phyloP scores from a whole-genome alignment of 176 grass and related monocot genomes.

The Aegilops bicornis region DNA sequence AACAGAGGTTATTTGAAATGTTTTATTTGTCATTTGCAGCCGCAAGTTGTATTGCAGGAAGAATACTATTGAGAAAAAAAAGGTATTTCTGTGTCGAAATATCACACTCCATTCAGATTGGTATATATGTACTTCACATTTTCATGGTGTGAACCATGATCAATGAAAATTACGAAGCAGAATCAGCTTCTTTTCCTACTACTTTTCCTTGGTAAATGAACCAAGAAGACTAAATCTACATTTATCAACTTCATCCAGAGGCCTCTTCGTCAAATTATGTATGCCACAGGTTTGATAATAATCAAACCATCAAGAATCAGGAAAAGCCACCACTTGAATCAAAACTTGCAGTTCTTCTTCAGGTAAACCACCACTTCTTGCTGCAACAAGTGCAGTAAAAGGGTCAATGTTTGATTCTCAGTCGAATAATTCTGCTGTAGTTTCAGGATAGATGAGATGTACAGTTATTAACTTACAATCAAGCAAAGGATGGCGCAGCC shows the following conservation, averaged over 20 bases:
- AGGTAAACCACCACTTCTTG: constrained; percentile 88
- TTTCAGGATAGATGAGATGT: constrained; percentile 1
- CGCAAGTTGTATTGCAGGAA: background rate
- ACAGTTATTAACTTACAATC: constrained; percentile 65
- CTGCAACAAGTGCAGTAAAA: constrained; percentile 50
- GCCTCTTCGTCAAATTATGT: background rate
- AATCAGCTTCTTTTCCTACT: background rate
- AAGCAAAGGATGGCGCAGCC: constrained; percentile 84
- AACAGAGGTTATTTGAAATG: background rate
- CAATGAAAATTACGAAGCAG: constrained; percentile 10
- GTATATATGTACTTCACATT: constrained; percentile 39
- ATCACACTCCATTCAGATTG: constrained; percentile 1
- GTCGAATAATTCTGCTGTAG: background rate
- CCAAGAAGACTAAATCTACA: constrained; percentile 14
- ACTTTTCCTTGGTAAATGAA: constrained; percentile 5
- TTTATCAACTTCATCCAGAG: constrained; percentile 21
- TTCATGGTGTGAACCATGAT: constrained; percentile 17
- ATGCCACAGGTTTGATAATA: constrained; percentile 12
- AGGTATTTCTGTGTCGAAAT: background rate
- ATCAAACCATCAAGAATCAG: constrained; percentile 17
- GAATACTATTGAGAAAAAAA: background rate
- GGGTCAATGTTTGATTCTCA: constrained; percentile 24
- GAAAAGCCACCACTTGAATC: constrained; percentile 24
- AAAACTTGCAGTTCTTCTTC: constrained; percentile 93
- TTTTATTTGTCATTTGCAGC: background rate